These are phyloP conservation scores for Caulochytrium protostelioides DNA, from an alignment of 371 early-diverging fungal genomes.

Conservation along the genomic window DNA sequence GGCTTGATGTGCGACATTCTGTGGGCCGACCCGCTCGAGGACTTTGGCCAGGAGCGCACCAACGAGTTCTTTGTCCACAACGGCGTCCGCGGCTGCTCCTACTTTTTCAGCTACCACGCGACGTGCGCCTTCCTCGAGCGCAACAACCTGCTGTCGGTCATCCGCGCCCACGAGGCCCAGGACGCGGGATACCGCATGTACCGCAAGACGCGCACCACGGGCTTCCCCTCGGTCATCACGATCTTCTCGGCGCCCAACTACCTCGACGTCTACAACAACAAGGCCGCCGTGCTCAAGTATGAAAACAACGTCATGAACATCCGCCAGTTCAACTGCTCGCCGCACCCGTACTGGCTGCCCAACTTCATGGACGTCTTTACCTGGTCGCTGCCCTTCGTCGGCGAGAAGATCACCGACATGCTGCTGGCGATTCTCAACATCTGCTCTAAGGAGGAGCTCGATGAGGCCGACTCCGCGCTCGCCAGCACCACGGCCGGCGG, in stretches of 20 bases:
- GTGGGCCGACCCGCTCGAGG: slow-evolving; percentile 95
- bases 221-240: slow-evolving; percentile 89
- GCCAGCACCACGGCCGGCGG: neutral
- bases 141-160: slow-evolving; percentile 77
- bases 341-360: slow-evolving; percentile 92
- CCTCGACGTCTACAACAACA: slow-evolving; percentile 91
- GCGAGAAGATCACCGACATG: slow-evolving; percentile 94
- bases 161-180: slow-evolving; percentile 96
- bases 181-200: slow-evolving; percentile 89
- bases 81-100: slow-evolving; percentile 81
- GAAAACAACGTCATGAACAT: slow-evolving; percentile 94
- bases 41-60: slow-evolving; percentile 74
- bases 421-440: slow-evolving; percentile 74
- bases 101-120: slow-evolving; percentile 72
- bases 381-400: slow-evolving; percentile 95
- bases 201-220: slow-evolving; percentile 68
- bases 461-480: slow-evolving; percentile 10
- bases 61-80: slow-evolving; percentile 67
- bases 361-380: slow-evolving; percentile 94
- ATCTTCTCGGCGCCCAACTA: slow-evolving; percentile 96
- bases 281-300: slow-evolving; percentile 87
- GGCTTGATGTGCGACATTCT: slow-evolving; percentile 91
- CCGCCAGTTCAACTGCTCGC: slow-evolving; percentile 51
- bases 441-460: slow-evolving; percentile 48
- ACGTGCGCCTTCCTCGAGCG: slow-evolving; percentile 76